Percentiles rank a stretch among this genome's conserved stretches.
Conservation (phyloP, 768 basidiomycete species). For the Termitomyces sp. region DNA sequence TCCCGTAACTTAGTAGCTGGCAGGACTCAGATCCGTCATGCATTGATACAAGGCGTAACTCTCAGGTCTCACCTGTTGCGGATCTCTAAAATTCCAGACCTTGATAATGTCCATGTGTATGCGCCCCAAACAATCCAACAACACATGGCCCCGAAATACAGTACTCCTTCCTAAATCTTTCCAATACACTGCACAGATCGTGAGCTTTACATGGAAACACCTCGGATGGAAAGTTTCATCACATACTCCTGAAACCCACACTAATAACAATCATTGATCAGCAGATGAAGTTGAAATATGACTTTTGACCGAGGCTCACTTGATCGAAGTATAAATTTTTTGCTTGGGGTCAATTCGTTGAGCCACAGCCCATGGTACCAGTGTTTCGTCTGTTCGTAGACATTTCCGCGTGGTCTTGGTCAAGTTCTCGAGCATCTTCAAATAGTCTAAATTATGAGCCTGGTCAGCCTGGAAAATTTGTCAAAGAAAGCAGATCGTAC, state of each 20-base stretch:
- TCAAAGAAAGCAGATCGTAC: neutral
- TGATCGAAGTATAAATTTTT: neutral
- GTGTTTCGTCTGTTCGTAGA: neutral
- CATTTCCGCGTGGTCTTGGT: neutral
- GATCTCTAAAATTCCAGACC: slow-evolving; percentile 24
- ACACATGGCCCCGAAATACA: neutral
- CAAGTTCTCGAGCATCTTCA: neutral
- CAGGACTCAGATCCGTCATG: neutral
- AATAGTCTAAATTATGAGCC: neutral
- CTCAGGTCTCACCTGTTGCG: slow-evolving; percentile 5
- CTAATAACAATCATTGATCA: neutral
- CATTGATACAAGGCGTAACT: neutral
- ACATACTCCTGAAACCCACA: neutral
- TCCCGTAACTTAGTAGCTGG: neutral
- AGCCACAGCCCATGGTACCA: slow-evolving; percentile 1
- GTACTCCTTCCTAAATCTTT: slow-evolving; percentile 2
- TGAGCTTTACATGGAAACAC: neutral
- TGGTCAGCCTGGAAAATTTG: neutral
- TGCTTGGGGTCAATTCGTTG: slow-evolving; percentile 1
- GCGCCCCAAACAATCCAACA: slow-evolving; percentile 4
- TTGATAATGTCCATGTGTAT: slow-evolving; percentile 18
- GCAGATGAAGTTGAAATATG: too few species aligned
- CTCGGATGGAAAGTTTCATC: too few species aligned
- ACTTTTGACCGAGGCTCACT: neutral
- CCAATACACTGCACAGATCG: slow-evolving; percentile 6